A percentile compares a stretch with the other conserved stretches of the same genome.
These are phyloP conservation scores for Ciborinia camelliae DNA, from an alignment of 2,329 filamentous ascomycete species.

Conservation along the genomic window DNA sequence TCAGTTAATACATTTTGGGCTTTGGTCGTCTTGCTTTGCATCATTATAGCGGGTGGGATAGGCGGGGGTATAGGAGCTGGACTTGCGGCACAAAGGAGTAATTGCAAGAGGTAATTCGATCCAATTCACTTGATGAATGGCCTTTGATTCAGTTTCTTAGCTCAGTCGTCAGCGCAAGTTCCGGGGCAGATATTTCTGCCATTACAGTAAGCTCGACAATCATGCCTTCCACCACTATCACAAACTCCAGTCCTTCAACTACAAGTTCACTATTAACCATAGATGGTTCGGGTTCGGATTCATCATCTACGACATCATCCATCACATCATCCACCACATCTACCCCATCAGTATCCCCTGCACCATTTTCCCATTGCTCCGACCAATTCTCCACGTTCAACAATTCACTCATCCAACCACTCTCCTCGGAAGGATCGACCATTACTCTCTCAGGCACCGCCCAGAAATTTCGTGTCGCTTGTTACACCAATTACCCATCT, in stretches of 20 bases:
- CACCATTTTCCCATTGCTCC: conserved; percentile 1
- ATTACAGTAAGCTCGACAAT: background rate
- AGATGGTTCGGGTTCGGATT: background rate
- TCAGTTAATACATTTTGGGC: too few species aligned
- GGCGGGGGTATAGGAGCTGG: too few species aligned
- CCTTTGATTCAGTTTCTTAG: background rate
- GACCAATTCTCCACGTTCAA: background rate
- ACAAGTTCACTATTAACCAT: background rate
- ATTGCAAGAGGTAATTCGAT: too few species aligned
- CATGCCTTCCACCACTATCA: background rate
- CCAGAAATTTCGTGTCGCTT: conserved; percentile 16
- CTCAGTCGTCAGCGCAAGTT: background rate
- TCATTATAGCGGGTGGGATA: too few species aligned
- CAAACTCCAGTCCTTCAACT: background rate
- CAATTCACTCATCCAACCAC: background rate
- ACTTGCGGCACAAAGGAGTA: too few species aligned
- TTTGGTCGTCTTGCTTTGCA: too few species aligned
- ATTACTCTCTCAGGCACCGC: background rate
- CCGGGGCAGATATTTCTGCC: background rate
- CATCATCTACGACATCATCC: conserved; percentile 1
- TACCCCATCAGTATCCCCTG: background rate
- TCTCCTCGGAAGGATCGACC: background rate
- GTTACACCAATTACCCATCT: conserved; percentile 17
- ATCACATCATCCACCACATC: background rate
- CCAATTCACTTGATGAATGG: too few species aligned